These are phyloP conservation scores for Phaseolus lunatus DNA, from an alignment of 306 rosid species.

Conservation along the genomic window DNA sequence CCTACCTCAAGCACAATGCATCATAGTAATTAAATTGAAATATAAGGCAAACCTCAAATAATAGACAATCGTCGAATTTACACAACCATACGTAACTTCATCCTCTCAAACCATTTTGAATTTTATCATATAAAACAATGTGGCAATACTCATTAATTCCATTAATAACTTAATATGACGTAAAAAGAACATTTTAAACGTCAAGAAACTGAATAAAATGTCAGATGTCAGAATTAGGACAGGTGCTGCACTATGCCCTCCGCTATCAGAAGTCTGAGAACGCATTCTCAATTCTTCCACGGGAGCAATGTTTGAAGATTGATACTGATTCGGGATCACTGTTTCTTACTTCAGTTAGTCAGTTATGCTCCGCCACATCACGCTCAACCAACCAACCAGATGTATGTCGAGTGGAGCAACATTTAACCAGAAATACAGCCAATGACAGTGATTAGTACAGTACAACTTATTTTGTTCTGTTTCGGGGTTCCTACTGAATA, in stretches of 20 bases:
- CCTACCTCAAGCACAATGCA: no score
- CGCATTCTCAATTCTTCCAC: not conserved
- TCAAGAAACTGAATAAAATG: not conserved
- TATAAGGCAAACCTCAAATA: no score
- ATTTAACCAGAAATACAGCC: slow-evolving; percentile 23
- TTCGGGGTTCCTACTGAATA: not conserved
- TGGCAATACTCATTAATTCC: not conserved
- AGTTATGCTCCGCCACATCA: not conserved
- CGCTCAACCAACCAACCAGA: not conserved
- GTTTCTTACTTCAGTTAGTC: not conserved
- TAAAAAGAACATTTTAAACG: no score
- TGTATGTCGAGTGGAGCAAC: not conserved
- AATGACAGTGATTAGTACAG: not conserved
- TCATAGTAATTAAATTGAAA: no score
- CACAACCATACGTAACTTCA: not conserved
- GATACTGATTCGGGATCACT: not conserved
- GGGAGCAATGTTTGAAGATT: no score
- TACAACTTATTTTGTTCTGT: not conserved
- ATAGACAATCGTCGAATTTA: no score
- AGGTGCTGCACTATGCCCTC: not conserved
- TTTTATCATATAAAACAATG: no score
- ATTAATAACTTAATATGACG: no score
- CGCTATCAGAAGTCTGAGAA: not conserved
- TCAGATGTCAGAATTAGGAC: no score
- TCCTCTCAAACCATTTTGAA: not conserved